These are phyloP conservation scores for Aurinia saxatilis DNA, from an alignment of 345 rosid species.

Conservation along the genomic window DNA sequence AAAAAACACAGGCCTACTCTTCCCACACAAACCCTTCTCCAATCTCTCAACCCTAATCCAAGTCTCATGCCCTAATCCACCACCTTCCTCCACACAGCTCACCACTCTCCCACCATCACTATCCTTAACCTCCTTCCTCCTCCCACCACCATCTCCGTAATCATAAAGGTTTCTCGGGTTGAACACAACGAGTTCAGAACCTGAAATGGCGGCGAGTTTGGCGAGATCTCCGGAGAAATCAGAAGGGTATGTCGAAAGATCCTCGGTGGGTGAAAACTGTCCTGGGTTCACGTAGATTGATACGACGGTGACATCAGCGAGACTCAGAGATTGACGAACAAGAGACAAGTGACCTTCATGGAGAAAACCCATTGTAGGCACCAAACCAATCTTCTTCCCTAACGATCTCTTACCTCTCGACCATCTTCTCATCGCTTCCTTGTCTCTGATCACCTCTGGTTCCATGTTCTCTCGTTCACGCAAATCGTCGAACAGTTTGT, in stretches of 20 bases:
- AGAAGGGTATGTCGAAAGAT: constrained; percentile 86
- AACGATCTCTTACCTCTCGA: constrained; percentile 51
- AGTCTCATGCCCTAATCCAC: constrained; percentile 67
- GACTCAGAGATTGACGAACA: constrained; percentile 47
- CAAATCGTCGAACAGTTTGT: too few relatives aligned
- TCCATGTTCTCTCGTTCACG: neutral
- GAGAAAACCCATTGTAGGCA: constrained; percentile 93
- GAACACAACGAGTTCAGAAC: constrained; percentile 60
- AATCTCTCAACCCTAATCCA: constrained; percentile 86
- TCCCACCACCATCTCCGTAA: constrained; percentile 7
- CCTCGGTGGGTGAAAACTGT: constrained; percentile 87
- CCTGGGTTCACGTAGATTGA: constrained; percentile 94
- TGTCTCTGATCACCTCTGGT: constrained; percentile 47
- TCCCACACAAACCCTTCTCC: constrained; percentile 89
- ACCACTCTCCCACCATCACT: constrained; percentile 20
- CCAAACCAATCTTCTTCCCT: constrained; percentile 63
- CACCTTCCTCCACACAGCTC: constrained; percentile 61
- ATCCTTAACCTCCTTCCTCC: neutral
- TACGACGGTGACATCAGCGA: constrained; percentile 50
- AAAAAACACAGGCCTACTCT: constrained; percentile 79
- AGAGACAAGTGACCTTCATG: constrained; percentile 83
- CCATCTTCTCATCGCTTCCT: constrained; percentile 72
- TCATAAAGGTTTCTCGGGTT: constrained; percentile 75
- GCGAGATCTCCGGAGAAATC: constrained; percentile 68
- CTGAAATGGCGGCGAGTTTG: constrained; percentile 52